Conservation (phyloP, 441 rosid genomes). For the Syzygium malaccense region DNA sequence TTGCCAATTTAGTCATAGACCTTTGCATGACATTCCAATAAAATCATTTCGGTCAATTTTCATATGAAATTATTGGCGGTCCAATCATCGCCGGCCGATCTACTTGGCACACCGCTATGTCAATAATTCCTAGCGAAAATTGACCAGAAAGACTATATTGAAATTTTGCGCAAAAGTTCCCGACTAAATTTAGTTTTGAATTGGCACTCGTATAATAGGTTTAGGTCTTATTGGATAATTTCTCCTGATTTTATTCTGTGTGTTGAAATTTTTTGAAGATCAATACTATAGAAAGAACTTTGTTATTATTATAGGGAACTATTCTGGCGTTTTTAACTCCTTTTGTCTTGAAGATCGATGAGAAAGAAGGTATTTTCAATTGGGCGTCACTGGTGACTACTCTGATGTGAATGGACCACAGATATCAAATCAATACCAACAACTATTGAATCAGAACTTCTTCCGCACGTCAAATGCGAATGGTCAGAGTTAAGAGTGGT, state of each 20-base stretch:
- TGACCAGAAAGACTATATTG: fast-evolving
- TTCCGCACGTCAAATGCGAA: not conserved
- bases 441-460: not conserved
- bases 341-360: not conserved
- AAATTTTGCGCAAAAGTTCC: not conserved
- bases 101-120: fast-evolving
- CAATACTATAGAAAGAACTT: not conserved
- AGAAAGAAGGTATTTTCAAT: not conserved
- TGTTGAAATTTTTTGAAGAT: not conserved
- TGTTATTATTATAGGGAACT: not conserved
- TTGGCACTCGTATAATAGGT: fast-evolving
- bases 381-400: not conserved
- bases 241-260: fast-evolving
- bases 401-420: not conserved
- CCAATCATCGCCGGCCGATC: fast-evolving
- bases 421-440: not conserved
- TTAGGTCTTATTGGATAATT: not conserved
- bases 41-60: not conserved
- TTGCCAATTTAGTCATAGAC: not conserved
- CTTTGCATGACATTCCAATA: not conserved
- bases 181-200: not conserved
- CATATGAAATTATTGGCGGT: not conserved
- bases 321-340: not conserved
- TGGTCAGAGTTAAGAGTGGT: not conserved
- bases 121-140: fast-evolving